These are phyloP conservation scores for Wickerhamomyces alni DNA, from an alignment of 805 yeast genomes.

Conservation along the genomic window DNA sequence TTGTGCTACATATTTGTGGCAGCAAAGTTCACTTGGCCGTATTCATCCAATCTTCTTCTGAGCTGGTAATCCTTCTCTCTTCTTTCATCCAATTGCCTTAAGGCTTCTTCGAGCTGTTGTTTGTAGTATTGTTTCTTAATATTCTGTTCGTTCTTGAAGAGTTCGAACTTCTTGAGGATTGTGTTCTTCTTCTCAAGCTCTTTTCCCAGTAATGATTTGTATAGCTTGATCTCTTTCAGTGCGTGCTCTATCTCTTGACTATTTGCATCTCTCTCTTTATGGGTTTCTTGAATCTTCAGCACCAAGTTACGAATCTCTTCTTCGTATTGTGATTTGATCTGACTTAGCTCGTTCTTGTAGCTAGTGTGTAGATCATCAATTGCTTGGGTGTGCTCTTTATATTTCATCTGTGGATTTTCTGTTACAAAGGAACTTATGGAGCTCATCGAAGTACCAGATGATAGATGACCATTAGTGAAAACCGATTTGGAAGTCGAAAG, in stretches of 20 bases:
- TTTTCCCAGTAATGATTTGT: background rate
- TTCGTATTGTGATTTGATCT: background rate
- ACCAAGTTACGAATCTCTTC: too few relatives aligned
- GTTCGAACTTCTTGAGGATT: slow-evolving; percentile 4
- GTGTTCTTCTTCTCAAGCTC: slow-evolving; percentile 1
- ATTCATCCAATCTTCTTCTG: slow-evolving; percentile 13
- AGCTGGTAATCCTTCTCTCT: slow-evolving; percentile 16
- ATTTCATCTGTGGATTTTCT: slow-evolving; percentile 6
- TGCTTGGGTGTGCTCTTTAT: slow-evolving; percentile 1
- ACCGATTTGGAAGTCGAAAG: slow-evolving; percentile 6
- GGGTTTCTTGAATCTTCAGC: too few relatives aligned
- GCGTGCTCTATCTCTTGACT: background rate
- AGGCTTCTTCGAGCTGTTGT: slow-evolving; percentile 9
- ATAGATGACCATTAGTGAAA: slow-evolving; percentile 4
- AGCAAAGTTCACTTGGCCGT: background rate
- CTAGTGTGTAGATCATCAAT: background rate
- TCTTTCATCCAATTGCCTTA: slow-evolving; percentile 13
- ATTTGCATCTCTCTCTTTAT: too few relatives aligned
- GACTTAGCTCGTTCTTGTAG: background rate
- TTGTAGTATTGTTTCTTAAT: slow-evolving; percentile 12
- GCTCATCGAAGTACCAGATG: slow-evolving; percentile 16
- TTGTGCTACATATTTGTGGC: too few relatives aligned
- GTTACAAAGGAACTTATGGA: slow-evolving; percentile 11
- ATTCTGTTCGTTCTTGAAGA: slow-evolving; percentile 5
- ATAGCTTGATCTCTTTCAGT: background rate